Conservation (phyloP, 305 asterid genomes). For the Ruellia speciosa region DNA sequence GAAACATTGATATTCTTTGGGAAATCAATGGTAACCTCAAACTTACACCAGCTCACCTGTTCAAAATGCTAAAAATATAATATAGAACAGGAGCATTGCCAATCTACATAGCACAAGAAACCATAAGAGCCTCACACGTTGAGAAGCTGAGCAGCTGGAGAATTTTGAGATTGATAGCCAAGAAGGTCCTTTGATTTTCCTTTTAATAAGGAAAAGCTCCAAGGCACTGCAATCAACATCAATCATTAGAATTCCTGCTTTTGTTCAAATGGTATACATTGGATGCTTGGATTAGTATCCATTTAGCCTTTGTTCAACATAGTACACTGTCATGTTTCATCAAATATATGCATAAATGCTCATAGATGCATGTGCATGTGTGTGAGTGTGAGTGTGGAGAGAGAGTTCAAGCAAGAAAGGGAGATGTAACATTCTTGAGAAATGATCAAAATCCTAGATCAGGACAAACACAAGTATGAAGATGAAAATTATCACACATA, state of each 20-base stretch:
- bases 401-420: too few relatives aligned
- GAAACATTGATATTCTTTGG: slow-evolving; percentile 69
- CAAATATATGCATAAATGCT: slow-evolving; percentile 4
- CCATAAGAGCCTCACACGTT: slow-evolving; percentile 47
- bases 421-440: slow-evolving; percentile 4
- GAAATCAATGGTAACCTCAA: slow-evolving; percentile 66
- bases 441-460: slow-evolving; percentile 16
- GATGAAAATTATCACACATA: slow-evolving; percentile 11
- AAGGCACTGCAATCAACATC: slow-evolving; percentile 55
- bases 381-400: too few relatives aligned
- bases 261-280: background rate
- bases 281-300: background rate
- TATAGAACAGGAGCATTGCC: background rate
- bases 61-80: slow-evolving; percentile 24
- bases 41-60: slow-evolving; percentile 99
- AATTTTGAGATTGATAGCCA: slow-evolving; percentile 83
- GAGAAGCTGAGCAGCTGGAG: slow-evolving; percentile 57
- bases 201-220: slow-evolving; percentile 79
- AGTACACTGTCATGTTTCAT: slow-evolving; percentile 18
- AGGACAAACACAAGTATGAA: slow-evolving; percentile 11
- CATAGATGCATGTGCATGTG: too few relatives aligned
- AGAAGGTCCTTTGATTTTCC: slow-evolving; percentile 89
- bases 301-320: slow-evolving; percentile 13
- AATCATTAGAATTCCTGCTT: slow-evolving; percentile 15
- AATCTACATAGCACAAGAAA: slow-evolving; percentile 18